phyloP scores from a whole-genome alignment of 306 rosid species.

The Cercis canadensis region DNA sequence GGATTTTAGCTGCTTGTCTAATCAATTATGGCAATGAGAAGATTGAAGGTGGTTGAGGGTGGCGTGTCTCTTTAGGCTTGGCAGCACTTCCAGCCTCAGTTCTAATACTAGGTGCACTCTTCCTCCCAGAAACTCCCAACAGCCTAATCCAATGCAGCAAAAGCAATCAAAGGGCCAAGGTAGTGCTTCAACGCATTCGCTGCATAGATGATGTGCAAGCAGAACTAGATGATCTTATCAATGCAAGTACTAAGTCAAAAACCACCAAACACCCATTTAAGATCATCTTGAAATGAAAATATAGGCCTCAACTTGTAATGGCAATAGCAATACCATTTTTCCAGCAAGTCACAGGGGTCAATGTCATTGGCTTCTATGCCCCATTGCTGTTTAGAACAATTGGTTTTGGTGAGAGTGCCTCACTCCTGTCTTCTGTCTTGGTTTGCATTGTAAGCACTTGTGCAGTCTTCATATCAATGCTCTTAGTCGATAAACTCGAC shows the following conservation, averaged over 20 bases:
- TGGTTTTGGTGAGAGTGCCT: conserved; percentile 58
- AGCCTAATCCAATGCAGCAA: conserved; percentile 63
- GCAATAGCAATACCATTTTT: conserved; percentile 59
- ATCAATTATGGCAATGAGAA: conserved; percentile 72
- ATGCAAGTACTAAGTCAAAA: conserved; percentile 43
- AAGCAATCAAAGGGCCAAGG: conserved; percentile 53
- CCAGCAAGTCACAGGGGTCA: conserved; percentile 62
- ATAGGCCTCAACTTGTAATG: conserved; percentile 62
- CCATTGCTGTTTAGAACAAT: conserved; percentile 54
- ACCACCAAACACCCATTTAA: conserved; percentile 33
- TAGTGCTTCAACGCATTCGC: conserved; percentile 55
- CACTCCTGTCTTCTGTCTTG: conserved; percentile 51
- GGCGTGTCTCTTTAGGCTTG: conserved; percentile 77
- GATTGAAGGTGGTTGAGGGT: conserved; percentile 69
- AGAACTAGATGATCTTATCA: conserved; percentile 50
- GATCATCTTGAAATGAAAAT: conserved; percentile 38
- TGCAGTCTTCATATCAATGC: conserved; percentile 62
- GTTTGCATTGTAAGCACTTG: no score
- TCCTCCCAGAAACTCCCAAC: conserved; percentile 88
- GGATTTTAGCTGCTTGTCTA: conserved; percentile 60
- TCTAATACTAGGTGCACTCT: conserved; percentile 69
- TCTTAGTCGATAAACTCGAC: conserved; percentile 54
- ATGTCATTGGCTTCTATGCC: conserved; percentile 58
- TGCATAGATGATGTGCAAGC: conserved; percentile 50
- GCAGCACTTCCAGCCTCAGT: conserved; percentile 73